Evolutionary conservation across 1,139 yeast species (phyloP), one percentile per base, ranked within the genome.

Genomic region (Sugiyamaella xylanicola): DNA sequence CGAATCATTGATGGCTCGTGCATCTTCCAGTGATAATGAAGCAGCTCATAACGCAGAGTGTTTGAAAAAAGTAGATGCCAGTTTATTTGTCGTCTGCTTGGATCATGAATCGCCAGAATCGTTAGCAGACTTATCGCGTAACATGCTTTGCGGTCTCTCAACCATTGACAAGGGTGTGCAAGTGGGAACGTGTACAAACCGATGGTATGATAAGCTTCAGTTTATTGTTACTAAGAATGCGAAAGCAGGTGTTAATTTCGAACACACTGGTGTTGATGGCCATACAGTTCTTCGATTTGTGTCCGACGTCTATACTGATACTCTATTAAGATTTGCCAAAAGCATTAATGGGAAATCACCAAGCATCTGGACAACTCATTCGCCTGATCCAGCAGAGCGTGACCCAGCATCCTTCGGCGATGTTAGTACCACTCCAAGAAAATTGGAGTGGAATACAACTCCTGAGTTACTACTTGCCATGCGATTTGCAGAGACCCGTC

Each of bases 191-290:
- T 90, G 97, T 73, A 87, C 96, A 40, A 91, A 91, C 72, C 79
- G 97, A 69, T 91, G 97, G 97, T 91, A 90, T 69, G 97, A 91
- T 72, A 91, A 91, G 73, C 75, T 91, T 61, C 97, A 91, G 72
- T 79, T 91, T 62, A 91, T 91, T 56, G 84, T 91, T 53, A 89
- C 97, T n/a, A 84, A 85, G 68, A 89, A 90, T 70, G 96, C 96
- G 39, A 88, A 88, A 70, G 96, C 95, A 1, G 97, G 97, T 41
- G 85, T 91, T 64, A 91, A 91, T 71, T 91, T 91, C 69, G 97
- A 91, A 69, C 97, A 91, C 68, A 91, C 97, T 0, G 97, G 97
- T 65, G 95, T 91, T 36, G 97, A 91, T 73, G 97, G 97, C 55
- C 97, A 91, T 70, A 91, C 97, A 0, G 96, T 91, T 5, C 75